Percentiles rank a stretch among this genome's conserved stretches.
Conservation (phyloP, 148 eudicot species). For the Chenopodium quinoa region DNA sequence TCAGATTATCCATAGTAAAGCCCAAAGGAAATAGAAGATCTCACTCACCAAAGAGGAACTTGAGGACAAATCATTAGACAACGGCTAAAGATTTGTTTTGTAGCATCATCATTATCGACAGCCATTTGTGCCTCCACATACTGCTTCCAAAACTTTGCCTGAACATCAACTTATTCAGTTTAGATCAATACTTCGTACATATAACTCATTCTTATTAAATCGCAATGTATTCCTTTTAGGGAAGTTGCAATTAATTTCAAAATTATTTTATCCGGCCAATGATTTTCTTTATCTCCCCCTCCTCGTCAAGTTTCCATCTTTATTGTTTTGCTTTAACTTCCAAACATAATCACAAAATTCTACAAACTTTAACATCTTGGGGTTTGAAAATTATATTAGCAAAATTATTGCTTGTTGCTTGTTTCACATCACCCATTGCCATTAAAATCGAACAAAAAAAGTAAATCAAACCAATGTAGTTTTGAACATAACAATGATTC, state of each 20-base stretch:
- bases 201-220: background rate
- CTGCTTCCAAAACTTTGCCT: conserved; percentile 99
- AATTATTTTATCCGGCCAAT: too few species aligned
- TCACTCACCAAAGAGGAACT: conserved; percentile 81
- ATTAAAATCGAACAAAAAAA: too few species aligned
- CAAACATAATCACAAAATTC: too few species aligned
- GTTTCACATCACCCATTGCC: too few species aligned
- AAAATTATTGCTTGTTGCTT: too few species aligned
- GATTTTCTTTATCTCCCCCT: too few species aligned
- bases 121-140: conserved; percentile 98
- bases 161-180: background rate
- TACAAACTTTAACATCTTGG: too few species aligned
- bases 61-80: conserved; percentile 87
- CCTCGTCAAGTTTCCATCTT: too few species aligned
- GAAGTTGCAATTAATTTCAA: too few species aligned
- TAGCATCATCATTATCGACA: conserved; percentile 85
- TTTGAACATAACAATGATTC: background rate
- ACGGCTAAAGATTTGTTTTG: conserved; percentile 88
- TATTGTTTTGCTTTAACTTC: too few species aligned
- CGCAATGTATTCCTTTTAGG: background rate
- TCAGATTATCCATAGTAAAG: conserved; percentile 1
- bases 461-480: too few species aligned
- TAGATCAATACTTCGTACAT: background rate
- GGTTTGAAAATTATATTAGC: too few species aligned
- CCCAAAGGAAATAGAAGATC: conserved; percentile 7